Base-by-base conservation (phyloP, 495 filamentous ascomycete species). In the Hamigera avellanea region DNA sequence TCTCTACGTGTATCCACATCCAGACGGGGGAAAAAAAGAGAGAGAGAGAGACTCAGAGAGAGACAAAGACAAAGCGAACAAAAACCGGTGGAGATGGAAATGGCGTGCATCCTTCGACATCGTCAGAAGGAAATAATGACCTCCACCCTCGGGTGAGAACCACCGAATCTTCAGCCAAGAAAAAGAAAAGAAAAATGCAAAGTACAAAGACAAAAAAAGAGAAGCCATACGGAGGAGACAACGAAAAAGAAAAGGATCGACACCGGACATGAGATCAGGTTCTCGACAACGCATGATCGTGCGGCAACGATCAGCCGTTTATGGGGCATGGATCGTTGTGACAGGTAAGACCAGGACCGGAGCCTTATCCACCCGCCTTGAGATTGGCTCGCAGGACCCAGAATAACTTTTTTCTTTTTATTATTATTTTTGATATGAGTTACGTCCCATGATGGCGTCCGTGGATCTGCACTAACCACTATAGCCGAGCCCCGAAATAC, bases 381-480 rank as follows among this genome's bases (percentile, higher is more conserved):
- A 14, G 29, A 12, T 32, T n/a, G 29, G 12, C 29, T 14, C 4
- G 5, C 4, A 32, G 13, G 13, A 23, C 9, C 21, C 21, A 4
- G 9, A 23, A 23, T 5, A 9, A 9, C 32, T 44, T 32, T 32
- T 27, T 26, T 15, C 15, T 36, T 19, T 38, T 31, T 32, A 12
- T 18, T 23, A 30, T 38, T 37, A 15, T 17, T 7, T 36, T 36
- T 26, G 8, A n/a, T n/a, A n/a, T n/a, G n/a, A n/a, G n/a, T n/a
- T n/a, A n/a, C n/a, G n/a, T n/a, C n/a, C 25, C 21, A 23, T 23
- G 21, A 23, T 23, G 21, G 21, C 21, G 21, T 23, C 21, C 21
- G n/a, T 13, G 44, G 53, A 56, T 56, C 53, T 56, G 53, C 53
- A 56, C 53, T 56, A 56, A 41, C 37, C 41, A 46, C 41, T 49